These are phyloP conservation scores for Cyberlindnera amylophila DNA, from an alignment of 805 yeast species.

Conservation along the genomic window DNA sequence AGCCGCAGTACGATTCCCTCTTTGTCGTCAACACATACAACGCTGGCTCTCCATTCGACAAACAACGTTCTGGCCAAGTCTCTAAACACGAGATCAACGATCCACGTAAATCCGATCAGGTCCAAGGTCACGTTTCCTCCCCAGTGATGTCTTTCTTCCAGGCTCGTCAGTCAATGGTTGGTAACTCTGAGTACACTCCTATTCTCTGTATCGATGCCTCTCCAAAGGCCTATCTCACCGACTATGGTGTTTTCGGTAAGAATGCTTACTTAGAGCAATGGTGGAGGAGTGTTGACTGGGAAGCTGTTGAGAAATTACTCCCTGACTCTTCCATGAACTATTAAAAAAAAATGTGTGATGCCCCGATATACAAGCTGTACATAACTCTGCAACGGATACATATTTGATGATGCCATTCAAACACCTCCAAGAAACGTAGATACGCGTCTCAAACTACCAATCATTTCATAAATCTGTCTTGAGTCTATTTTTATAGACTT, in stretches of 20 bases:
- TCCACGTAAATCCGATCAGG: neutral
- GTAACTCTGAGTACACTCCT: conserved; percentile 42
- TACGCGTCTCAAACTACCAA: no score
- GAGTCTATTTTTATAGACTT: no score
- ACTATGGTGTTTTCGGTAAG: conserved; percentile 78
- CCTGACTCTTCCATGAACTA: conserved; percentile 5
- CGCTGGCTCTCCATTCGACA: conserved; percentile 77
- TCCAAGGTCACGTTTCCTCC: conserved; percentile 1
- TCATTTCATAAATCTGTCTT: no score
- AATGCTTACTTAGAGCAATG: conserved; percentile 56
- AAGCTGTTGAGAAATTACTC: conserved; percentile 43
- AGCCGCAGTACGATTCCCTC: conserved; percentile 40
- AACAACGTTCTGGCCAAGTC: conserved; percentile 46
- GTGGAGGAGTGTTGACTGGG: conserved; percentile 75
- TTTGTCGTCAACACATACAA: conserved; percentile 81
- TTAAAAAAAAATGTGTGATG: neutral
- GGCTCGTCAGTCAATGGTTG: conserved; percentile 25
- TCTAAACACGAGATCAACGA: conserved; percentile 17
- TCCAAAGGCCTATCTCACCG: conserved; percentile 64
- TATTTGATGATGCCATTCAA: no score
- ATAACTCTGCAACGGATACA: no score
- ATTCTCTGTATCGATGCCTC: conserved; percentile 69
- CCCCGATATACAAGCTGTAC: no score
- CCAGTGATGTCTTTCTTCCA: conserved; percentile 36
- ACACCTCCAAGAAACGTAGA: no score